Evolutionary conservation across 2,329 filamentous ascomycete genomes (phyloP).

Genomic region (Kalmusia sp.): DNA sequence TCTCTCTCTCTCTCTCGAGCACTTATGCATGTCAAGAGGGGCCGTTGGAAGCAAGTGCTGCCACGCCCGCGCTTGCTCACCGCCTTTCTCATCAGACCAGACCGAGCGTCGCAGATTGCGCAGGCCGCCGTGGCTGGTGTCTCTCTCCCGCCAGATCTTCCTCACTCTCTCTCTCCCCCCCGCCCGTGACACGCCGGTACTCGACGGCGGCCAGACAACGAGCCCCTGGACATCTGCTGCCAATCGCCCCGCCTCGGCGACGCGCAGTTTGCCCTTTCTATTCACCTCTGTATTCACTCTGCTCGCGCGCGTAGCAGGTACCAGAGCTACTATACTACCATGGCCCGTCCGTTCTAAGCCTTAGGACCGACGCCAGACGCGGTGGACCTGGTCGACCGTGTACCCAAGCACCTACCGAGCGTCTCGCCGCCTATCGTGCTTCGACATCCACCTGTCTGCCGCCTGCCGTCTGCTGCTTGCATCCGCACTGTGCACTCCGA

Average conservation of each 20-base stretch:
- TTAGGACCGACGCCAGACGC: too few species aligned
- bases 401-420: constrained; percentile 25
- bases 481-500: constrained; percentile 4
- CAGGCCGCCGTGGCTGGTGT: constrained; percentile 33
- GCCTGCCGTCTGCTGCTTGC: constrained; percentile 6
- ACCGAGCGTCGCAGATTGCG: constrained; percentile 27
- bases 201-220: neutral
- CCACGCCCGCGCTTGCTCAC: constrained; percentile 26
- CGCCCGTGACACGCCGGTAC: constrained; percentile 10
- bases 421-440: constrained; percentile 33
- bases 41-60: constrained; percentile 21
- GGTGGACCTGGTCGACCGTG: too few species aligned
- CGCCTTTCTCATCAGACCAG: constrained; percentile 32
- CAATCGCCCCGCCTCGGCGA: neutral
- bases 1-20: too few species aligned
- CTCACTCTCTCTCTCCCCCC: constrained; percentile 18
- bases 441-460: constrained; percentile 10
- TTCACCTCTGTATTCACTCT: too few species aligned
- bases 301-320: too few species aligned
- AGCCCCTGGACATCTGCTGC: too few species aligned
- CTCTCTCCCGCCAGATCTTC: neutral
- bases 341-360: too few species aligned
- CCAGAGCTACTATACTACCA: too few species aligned
- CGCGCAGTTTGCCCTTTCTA: too few species aligned
- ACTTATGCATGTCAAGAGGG: constrained; percentile 13